A percentile compares a stretch with the other conserved stretches of the same genome.
phyloP scores from a whole-genome alignment of 2,329 filamentous ascomycete species.

The Neocatenulostroma microsporum region DNA sequence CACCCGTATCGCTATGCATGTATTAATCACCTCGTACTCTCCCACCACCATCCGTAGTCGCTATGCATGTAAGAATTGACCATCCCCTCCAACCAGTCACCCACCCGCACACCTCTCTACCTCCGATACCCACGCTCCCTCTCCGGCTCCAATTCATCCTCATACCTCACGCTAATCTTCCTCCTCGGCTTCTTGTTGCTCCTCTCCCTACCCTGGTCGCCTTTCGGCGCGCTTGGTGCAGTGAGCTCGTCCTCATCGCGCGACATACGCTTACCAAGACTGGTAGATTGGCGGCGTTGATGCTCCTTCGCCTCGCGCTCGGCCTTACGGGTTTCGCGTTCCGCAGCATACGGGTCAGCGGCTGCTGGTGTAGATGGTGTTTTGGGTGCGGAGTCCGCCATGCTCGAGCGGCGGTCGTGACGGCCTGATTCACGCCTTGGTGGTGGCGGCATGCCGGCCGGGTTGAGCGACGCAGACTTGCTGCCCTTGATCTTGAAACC shows the following conservation, averaged over 20 bases:
- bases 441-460: slow-evolving; percentile 21
- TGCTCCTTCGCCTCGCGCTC: slow-evolving; percentile 58
- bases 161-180: slow-evolving; percentile 10
- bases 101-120: no score
- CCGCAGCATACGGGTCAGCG: slow-evolving; percentile 27
- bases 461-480: slow-evolving; percentile 21
- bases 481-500: slow-evolving; percentile 44
- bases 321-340: slow-evolving; percentile 21
- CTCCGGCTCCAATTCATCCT: slow-evolving; percentile 12
- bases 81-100: no score
- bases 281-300: slow-evolving; percentile 50
- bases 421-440: slow-evolving; percentile 9
- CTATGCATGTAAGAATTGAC: no score
- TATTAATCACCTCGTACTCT: no score
- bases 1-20: no score
- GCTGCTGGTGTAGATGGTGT: slow-evolving; percentile 3
- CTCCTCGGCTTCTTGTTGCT: slow-evolving; percentile 6
- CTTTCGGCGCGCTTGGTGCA: slow-evolving; percentile 41
- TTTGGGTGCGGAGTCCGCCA: not conserved
- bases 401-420: slow-evolving; percentile 12
- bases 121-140: no score
- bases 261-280: slow-evolving; percentile 33
- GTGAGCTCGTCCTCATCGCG: slow-evolving; percentile 20
- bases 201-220: slow-evolving; percentile 28
- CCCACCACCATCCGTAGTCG: no score